These are phyloP conservation scores for Moesziomyces sp. DNA, from an alignment of 1,284 basidiomycete species.

Conservation along the genomic window DNA sequence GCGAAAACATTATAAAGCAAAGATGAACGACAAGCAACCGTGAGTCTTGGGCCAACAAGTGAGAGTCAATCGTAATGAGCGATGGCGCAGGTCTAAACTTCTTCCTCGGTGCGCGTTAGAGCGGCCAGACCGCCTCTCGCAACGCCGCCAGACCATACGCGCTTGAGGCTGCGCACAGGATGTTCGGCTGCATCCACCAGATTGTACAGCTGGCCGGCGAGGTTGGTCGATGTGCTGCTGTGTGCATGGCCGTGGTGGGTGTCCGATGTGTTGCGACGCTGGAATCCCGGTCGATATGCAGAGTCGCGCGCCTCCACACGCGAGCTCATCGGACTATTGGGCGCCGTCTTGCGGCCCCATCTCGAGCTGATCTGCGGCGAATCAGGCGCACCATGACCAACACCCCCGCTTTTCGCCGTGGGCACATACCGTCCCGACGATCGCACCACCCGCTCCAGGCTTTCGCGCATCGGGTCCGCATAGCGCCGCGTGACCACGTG, in stretches of 20 bases:
- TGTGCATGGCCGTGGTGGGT: conserved; percentile 3
- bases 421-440: conserved; percentile 39
- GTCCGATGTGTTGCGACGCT: conserved; percentile 29
- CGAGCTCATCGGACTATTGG: conserved; percentile 38
- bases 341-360: conserved; percentile 45
- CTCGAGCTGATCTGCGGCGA: conserved; percentile 34
- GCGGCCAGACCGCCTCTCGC: conserved; percentile 48
- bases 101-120: conserved; percentile 46
- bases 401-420: background rate
- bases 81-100: conserved; percentile 1
- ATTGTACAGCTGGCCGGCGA: conserved; percentile 41
- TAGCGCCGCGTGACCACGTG: conserved; percentile 64
- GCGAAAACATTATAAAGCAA: background rate
- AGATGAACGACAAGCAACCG: no score
- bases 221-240: conserved; percentile 13
- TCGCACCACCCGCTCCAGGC: conserved; percentile 51
- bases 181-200: conserved; percentile 54
- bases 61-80: background rate
- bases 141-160: conserved; percentile 53
- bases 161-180: conserved; percentile 50
- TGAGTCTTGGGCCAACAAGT: no score
- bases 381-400: conserved; percentile 2
- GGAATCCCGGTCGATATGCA: conserved; percentile 16
- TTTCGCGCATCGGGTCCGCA: conserved; percentile 62
- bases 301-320: conserved; percentile 12